Percentiles rank a stretch among this genome's conserved stretches.
phyloP scores from a whole-genome alignment of 2,329 filamentous ascomycete species.

The Pseudovirgaria hyperparasitica region DNA sequence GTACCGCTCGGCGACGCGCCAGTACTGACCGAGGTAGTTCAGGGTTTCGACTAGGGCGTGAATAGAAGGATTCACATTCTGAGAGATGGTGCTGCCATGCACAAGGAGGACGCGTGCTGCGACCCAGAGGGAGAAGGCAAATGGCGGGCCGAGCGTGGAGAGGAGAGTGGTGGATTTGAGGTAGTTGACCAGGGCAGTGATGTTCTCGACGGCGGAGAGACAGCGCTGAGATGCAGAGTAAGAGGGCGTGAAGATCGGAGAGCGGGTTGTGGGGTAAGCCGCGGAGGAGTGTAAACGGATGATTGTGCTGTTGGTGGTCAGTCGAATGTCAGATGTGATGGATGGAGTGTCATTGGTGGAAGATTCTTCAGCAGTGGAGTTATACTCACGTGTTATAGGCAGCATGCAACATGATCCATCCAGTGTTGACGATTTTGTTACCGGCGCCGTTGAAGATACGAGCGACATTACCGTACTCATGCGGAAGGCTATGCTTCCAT shows the following conservation, averaged over 20 bases:
- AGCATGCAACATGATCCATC: conserved; percentile 83
- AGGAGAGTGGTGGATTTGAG: conserved; percentile 63
- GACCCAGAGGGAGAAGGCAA: conserved; percentile 88
- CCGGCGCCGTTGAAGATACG: conserved; percentile 53
- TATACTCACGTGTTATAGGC: conserved; percentile 65
- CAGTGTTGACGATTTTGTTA: conserved; percentile 61
- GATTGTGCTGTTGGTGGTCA: conserved; percentile 44
- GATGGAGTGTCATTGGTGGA: no score
- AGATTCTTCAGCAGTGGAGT: not conserved
- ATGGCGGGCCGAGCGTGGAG: conserved; percentile 72
- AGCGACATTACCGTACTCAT: conserved; percentile 73
- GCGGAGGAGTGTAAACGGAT: conserved; percentile 87
- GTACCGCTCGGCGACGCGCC: conserved; percentile 77
- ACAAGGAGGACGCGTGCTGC: conserved; percentile 77
- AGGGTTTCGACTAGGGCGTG: conserved; percentile 72
- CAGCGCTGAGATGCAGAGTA: conserved; percentile 77
- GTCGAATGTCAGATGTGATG: conserved; percentile 1
- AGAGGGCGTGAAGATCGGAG: conserved; percentile 78
- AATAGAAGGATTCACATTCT: conserved; percentile 68
- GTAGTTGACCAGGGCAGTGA: conserved; percentile 65
- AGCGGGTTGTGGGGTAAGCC: conserved; percentile 80
- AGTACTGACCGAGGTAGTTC: conserved; percentile 66
- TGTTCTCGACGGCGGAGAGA: conserved; percentile 56
- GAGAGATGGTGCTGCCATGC: conserved; percentile 80
- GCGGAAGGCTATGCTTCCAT: conserved; percentile 75